Percentiles rank a stretch among this genome's conserved stretches.
phyloP scores from a whole-genome alignment of 2,329 filamentous ascomycete species.

The Neonectria neomacrospora region DNA sequence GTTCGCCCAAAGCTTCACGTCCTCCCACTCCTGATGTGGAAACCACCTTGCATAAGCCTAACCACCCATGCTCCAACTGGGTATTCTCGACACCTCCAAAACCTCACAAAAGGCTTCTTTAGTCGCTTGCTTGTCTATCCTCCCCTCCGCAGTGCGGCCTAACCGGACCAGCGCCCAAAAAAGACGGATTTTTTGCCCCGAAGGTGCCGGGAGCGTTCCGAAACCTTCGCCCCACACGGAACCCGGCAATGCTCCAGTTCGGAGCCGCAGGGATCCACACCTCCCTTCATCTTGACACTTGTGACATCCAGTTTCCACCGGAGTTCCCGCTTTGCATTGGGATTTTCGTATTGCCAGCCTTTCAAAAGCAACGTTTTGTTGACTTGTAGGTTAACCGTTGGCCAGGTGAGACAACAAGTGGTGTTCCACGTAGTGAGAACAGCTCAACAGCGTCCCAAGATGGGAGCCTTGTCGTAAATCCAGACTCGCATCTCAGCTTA shows the following conservation, averaged over 20 bases:
- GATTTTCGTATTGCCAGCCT: background rate
- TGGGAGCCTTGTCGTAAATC: background rate
- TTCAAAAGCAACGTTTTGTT: background rate
- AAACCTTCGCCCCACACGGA: conserved; percentile 2
- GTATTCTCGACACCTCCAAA: background rate
- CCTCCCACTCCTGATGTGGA: conserved; percentile 6
- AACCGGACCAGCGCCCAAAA: background rate
- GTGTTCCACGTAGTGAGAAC: background rate
- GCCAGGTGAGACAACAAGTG: background rate
- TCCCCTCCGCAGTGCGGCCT: background rate
- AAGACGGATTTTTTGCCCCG: background rate
- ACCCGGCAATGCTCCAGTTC: background rate
- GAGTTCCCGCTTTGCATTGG: background rate
- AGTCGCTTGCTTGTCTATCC: background rate
- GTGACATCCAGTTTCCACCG: background rate
- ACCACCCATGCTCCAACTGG: background rate
- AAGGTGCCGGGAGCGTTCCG: background rate
- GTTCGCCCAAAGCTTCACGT: conserved; percentile 13
- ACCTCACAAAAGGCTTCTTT: background rate
- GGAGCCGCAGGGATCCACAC: conserved; percentile 6
- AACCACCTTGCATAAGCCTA: conserved; percentile 4
- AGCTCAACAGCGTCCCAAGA: background rate
- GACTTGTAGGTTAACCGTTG: background rate
- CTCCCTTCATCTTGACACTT: background rate
- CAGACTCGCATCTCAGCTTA: background rate